Evolutionary conservation across 257 asterid species (phyloP), one percentile per base, ranked within the genome.

Genomic region (Jacaranda mimosifolia): DNA sequence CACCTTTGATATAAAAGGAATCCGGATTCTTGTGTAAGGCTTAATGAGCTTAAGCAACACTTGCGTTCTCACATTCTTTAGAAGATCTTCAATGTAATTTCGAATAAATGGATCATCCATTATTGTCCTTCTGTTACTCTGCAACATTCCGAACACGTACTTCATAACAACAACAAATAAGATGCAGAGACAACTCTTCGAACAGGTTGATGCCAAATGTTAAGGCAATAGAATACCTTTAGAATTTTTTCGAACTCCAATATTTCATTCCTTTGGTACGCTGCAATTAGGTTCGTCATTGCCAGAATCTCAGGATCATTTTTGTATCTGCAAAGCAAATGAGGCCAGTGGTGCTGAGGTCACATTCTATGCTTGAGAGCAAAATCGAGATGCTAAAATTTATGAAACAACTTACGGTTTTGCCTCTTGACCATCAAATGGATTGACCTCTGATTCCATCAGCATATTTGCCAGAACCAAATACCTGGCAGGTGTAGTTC

Each of bases 371-470:
- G 26, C 53, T 5, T 5, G 12, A 67, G 40, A 68, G 53, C 58
- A 43, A 74, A 63, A 43, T 45, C 35, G 13, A 83, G 77, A 62
- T 64, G 72, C 74, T 21, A 75, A 26, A 72, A 32, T 45, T 82
- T 63, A 51, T 60, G n/a, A 58, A 65, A 45, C 18, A 58, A 79
- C 98, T 79, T 87, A 96, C 99, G 98, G 99, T 81, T 96, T 96
- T 69, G 99, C 99, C 82, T 96, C 99, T 84, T 93, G 99, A 76
- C 98, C 99, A 76, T 96, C 99, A 76, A 96, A 96, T 8, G 99
- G 99, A 74, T 93, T 96, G 83, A 96, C 99, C 85, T 90, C 91
- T 75, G 99, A 96, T 83, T 91, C 94, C 99, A 96, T 96, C 82
- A 96, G 91, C 99, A 96, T 96, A 79, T 96, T 96, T 73, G 98